Conservation (phyloP, 2,329 filamentous ascomycete species). For the Colletotrichum endophyticum region DNA sequence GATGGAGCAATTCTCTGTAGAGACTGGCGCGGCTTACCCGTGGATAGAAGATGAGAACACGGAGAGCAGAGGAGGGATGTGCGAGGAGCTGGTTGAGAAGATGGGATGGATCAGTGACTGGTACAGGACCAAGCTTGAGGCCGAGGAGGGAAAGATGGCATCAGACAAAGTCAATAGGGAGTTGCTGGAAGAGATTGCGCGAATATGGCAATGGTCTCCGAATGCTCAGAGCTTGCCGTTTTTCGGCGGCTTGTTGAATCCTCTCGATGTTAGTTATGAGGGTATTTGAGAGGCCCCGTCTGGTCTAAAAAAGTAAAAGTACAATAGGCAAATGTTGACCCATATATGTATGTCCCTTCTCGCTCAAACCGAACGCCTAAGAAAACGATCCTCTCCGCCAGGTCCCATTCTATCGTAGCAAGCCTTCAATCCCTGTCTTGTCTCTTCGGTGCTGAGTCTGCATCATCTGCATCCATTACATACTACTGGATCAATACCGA, state of each 20-base stretch:
- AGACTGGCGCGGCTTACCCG: background rate
- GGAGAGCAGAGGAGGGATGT: background rate
- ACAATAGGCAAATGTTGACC: background rate
- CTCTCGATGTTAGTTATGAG: background rate
- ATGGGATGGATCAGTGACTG: constrained; percentile 1
- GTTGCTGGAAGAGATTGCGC: constrained; percentile 1
- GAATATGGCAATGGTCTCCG: constrained; percentile 1
- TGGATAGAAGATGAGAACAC: background rate
- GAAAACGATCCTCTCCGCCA: background rate
- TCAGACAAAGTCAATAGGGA: background rate
- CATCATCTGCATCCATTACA: background rate
- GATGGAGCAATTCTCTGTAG: background rate
- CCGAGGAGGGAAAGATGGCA: background rate
- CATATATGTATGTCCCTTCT: background rate
- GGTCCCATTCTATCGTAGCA: background rate
- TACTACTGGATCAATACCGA: background rate
- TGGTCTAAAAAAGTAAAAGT: background rate
- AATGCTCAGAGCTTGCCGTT: background rate
- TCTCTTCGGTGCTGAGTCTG: background rate
- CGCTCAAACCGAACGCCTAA: background rate
- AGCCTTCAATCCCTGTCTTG: background rate
- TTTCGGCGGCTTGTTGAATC: background rate
- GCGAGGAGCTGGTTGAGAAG: background rate
- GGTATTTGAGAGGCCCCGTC: background rate
- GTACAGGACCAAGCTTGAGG: background rate